Percentiles rank a stretch among this genome's conserved stretches.
phyloP scores from a whole-genome alignment of 805 yeast species.

The Torulaspora maleeae region DNA sequence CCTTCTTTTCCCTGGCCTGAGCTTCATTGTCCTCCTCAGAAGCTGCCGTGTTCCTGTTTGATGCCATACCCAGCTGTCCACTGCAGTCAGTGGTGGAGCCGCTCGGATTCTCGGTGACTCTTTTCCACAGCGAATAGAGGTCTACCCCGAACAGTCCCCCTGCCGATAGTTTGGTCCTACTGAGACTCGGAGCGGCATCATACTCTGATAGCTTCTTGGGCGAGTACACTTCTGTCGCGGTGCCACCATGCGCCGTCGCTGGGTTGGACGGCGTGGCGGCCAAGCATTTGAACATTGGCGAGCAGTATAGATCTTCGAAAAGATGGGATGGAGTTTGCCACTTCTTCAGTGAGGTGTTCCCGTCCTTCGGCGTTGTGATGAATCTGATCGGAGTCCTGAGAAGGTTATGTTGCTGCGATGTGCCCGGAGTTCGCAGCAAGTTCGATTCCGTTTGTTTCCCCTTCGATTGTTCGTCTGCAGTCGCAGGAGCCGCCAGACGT shows the following conservation, averaged over 20 bases:
- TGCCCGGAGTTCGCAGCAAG: slow-evolving; percentile 24
- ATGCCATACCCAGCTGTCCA: slow-evolving; percentile 15
- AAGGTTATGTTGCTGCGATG: slow-evolving; percentile 13
- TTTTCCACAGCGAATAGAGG: slow-evolving; percentile 35
- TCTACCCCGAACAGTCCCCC: slow-evolving; percentile 36
- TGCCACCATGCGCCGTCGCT: slow-evolving; percentile 15
- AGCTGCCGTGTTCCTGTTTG: slow-evolving; percentile 5
- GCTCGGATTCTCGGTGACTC: slow-evolving; percentile 24
- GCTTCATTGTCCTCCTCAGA: slow-evolving; percentile 4
- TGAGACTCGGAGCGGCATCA: slow-evolving; percentile 7
- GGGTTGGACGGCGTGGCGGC: slow-evolving; percentile 22
- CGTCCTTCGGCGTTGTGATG: slow-evolving; percentile 26
- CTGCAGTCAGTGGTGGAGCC: slow-evolving; percentile 1
- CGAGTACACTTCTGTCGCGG: slow-evolving; percentile 13
- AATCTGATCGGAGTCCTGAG: slow-evolving; percentile 27
- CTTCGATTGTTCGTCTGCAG: background rate
- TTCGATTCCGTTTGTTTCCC: slow-evolving; percentile 4
- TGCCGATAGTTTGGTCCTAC: slow-evolving; percentile 26
- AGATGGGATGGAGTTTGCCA: slow-evolving; percentile 36
- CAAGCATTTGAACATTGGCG: slow-evolving; percentile 31
- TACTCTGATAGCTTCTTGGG: slow-evolving; percentile 17
- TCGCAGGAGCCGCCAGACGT: background rate
- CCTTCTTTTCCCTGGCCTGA: slow-evolving; percentile 4
- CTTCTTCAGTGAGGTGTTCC: slow-evolving; percentile 20
- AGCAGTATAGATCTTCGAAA: slow-evolving; percentile 33